phyloP scores from a whole-genome alignment of 2,329 filamentous ascomycete species.

The Volutella citrinella region DNA sequence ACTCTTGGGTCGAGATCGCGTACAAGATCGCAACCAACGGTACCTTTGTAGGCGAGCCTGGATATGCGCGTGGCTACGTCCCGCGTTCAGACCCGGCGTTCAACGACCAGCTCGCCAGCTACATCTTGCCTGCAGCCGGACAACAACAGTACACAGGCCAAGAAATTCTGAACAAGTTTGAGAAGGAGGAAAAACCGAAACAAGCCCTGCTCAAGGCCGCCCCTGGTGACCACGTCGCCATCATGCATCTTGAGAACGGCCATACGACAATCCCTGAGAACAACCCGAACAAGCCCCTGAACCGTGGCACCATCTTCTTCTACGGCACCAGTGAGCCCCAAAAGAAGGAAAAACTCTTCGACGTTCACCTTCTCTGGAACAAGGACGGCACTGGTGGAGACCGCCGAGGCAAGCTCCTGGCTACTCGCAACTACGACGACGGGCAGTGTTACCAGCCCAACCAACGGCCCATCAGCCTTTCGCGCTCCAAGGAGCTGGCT shows the following conservation, averaged over 20 bases:
- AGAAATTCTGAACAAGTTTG: conserved; percentile 47
- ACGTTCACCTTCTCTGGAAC: conserved; percentile 79
- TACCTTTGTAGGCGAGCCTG: conserved; percentile 65
- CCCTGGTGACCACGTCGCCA: conserved; percentile 61
- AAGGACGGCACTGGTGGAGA: conserved; percentile 77
- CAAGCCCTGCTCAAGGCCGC: conserved; percentile 61
- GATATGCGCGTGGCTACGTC: conserved; percentile 72
- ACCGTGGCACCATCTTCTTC: conserved; percentile 70
- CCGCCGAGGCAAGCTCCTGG: conserved; percentile 70
- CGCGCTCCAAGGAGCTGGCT: conserved; percentile 57
- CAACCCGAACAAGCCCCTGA: conserved; percentile 57
- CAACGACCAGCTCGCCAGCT: conserved; percentile 56
- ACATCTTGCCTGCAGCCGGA: conserved; percentile 59
- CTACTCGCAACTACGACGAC: conserved; percentile 82
- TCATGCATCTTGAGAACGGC: conserved; percentile 72
- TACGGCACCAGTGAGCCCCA: conserved; percentile 67
- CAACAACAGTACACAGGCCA: conserved; percentile 63
- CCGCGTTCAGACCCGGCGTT: conserved; percentile 53
- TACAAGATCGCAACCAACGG: conserved; percentile 70
- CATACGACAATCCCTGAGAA: conserved; percentile 63
- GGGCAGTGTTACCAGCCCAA: conserved; percentile 85
- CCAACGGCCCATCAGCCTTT: conserved; percentile 49
- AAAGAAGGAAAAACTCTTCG: conserved; percentile 44
- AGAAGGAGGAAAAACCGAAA: conserved; percentile 36
- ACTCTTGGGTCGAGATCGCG: conserved; percentile 82